Percentiles rank a stretch among this genome's conserved stretches.
Evolutionary conservation across 768 basidiomycete genomes (phyloP).

Genomic region (Termitomyces sp.): DNA sequence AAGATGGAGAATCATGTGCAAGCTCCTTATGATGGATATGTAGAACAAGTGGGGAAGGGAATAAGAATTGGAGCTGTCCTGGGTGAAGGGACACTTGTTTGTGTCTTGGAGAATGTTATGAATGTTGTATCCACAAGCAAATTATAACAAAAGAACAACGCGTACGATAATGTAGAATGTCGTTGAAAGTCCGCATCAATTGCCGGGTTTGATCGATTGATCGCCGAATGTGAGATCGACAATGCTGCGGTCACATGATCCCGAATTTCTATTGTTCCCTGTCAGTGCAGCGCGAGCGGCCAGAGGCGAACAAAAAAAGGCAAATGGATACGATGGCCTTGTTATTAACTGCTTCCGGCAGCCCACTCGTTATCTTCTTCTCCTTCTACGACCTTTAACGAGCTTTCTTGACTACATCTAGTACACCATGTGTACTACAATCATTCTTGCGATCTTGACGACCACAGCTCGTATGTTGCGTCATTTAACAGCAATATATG

Average conservation of each 20-base stretch:
- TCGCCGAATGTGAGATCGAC: background rate
- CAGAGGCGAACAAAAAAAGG: slow-evolving; percentile 21
- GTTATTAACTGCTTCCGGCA: background rate
- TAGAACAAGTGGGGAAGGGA: slow-evolving; percentile 26
- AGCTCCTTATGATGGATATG: slow-evolving; percentile 22
- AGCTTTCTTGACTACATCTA: slow-evolving; percentile 9
- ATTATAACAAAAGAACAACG: background rate
- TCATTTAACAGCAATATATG: background rate
- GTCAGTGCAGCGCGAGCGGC: background rate
- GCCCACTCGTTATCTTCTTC: slow-evolving; percentile 11
- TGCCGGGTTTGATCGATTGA: background rate
- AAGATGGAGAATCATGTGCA: slow-evolving; percentile 33
- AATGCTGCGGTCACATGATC: background rate
- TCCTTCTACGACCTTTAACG: slow-evolving; percentile 21
- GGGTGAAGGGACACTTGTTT: slow-evolving; percentile 29
- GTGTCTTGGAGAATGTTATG: slow-evolving; percentile 12
- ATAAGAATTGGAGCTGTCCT: slow-evolving; percentile 25
- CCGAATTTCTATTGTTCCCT: background rate
- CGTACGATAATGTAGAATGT: background rate
- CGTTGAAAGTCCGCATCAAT: too few species aligned
- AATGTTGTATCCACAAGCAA: background rate
- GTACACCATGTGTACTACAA: slow-evolving; percentile 18
- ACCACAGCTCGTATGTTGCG: slow-evolving; percentile 6
- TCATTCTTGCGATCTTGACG: slow-evolving; percentile 5
- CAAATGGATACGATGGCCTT: slow-evolving; percentile 6